These are phyloP conservation scores for Zychaea mexicana DNA, from an alignment of 371 early-diverging fungal genomes.

Conservation along the genomic window DNA sequence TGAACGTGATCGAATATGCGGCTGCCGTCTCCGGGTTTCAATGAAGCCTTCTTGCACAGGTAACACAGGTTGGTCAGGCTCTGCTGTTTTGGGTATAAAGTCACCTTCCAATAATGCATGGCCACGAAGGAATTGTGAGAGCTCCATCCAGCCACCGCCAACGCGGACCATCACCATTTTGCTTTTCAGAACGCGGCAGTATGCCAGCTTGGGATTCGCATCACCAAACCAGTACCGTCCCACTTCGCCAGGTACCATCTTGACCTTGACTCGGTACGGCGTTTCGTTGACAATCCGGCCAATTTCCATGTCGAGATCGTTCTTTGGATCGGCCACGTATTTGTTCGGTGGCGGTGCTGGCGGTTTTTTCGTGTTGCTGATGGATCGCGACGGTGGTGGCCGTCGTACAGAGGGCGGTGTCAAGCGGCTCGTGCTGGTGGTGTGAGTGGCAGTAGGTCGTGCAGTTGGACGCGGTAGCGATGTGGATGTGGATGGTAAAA, in stretches of 20 bases:
- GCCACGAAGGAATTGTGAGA: conserved; percentile 57
- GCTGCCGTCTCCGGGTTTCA: conserved; percentile 27
- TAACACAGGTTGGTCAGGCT: conserved; percentile 18
- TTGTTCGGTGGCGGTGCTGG: conserved; percentile 30
- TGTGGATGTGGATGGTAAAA: conserved; percentile 23
- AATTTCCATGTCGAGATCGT: conserved; percentile 72
- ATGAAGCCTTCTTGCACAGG: conserved; percentile 47
- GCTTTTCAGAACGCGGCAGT: conserved; percentile 69
- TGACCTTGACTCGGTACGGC: conserved; percentile 45
- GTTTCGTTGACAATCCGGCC: conserved; percentile 70
- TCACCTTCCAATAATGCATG: conserved; percentile 48
- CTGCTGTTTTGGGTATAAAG: conserved; percentile 38
- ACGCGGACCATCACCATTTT: conserved; percentile 80
- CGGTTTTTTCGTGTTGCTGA: conserved; percentile 17
- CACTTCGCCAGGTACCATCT: conserved; percentile 63
- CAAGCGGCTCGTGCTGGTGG: not conserved
- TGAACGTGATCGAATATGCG: conserved; percentile 6
- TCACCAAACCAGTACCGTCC: conserved; percentile 79
- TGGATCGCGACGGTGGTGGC: conserved; percentile 33
- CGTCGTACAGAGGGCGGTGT: conserved; percentile 8
- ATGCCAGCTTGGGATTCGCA: conserved; percentile 68
- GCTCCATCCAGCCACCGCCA: conserved; percentile 76
- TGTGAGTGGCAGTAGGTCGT: not conserved
- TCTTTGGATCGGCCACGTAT: conserved; percentile 65
- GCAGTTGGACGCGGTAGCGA: conserved; percentile 11